Base-by-base conservation (phyloP, 106 monocot species). In the Agapanthus africanus region DNA sequence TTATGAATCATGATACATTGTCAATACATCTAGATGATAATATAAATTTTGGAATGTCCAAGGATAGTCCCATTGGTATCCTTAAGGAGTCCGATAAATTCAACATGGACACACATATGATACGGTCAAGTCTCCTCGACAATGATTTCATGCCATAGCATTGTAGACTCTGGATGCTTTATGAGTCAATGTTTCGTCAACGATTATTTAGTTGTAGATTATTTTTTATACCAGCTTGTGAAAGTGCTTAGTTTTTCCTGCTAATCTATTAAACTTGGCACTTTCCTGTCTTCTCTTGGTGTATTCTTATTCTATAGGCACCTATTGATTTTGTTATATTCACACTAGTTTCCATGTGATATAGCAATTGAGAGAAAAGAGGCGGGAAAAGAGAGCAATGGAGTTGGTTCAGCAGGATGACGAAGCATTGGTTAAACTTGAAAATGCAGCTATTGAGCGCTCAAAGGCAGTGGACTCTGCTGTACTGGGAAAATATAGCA, bases 381-480 rank as follows among this genome's bases (percentile, higher is more conserved):
- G 73, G 34, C 66, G 70, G 27, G 78, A 76, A 62, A 86, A 68
- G 59, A 90, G 83, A 71, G 81, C 67, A 44, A 66, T 30, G 42
- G 86, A 86, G 60, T 74, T 86, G 63, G 49, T 79, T 50, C 82
- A 83, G 49, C 79, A 85, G 50, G 82, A 85, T 54, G 89, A 82
- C 54, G 85, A 77, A 73, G 85, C 82, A 61, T 51, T 74, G 31
- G 77, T 89, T 40, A 85, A 89, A 70, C 89, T 85, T 63, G 89
- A 89, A 63, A 89, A 82, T 82, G 85, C 85, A 71, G 82, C 79
- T 22, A 82, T 89, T 72, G 85, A 85, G 27, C 85, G 71, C 44
- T 85, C 89, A 37, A 89, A 85, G 71, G 85, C 79, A 26, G 89
- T 89, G 16, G 82, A 89, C 63, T 89, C 89, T 68, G 80, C 89